phyloP scores from a whole-genome alignment of 208 protist genomes.

The Trypanosoma caninum region DNA sequence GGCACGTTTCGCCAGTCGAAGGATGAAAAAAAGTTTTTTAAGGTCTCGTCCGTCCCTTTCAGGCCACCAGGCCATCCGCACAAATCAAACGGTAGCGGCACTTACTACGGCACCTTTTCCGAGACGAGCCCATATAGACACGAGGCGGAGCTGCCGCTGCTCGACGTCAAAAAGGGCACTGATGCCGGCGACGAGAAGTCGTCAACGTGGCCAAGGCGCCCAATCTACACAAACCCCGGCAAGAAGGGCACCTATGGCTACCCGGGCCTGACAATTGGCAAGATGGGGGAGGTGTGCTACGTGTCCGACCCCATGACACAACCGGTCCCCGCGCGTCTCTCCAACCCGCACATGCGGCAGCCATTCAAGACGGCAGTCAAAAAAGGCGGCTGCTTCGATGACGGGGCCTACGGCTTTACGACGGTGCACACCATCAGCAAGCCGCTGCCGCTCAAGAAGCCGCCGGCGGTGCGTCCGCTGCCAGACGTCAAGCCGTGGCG shows the following conservation, averaged over 20 bases:
- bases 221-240: conserved; percentile 76
- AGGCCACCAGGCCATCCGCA: conserved; percentile 45
- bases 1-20: conserved; percentile 41
- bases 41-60: conserved; percentile 39
- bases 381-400: conserved; percentile 71
- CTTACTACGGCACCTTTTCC: conserved; percentile 89
- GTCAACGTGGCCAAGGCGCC: conserved; percentile 30
- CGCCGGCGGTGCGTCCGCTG: conserved; percentile 12
- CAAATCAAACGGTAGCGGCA: conserved; percentile 80
- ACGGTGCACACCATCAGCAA: conserved; percentile 76
- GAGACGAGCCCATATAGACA: conserved; percentile 66
- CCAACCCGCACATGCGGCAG: conserved; percentile 8
- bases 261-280: conserved; percentile 73
- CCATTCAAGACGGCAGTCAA: conserved; percentile 69
- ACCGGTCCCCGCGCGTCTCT: conserved; percentile 32
- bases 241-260: conserved; percentile 92
- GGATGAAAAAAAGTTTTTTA: conserved; percentile 5
- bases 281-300: conserved; percentile 79
- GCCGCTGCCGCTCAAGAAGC: conserved; percentile 68
- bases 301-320: conserved; percentile 64
- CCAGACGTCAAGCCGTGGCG: conserved; percentile 55
- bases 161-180: conserved; percentile 28
- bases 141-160: conserved; percentile 75
- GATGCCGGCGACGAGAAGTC: conserved; percentile 21
- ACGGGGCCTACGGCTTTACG: conserved; percentile 65